Conservation (phyloP, 2,329 filamentous ascomycete species). For the Neoascochyta sp. region DNA sequence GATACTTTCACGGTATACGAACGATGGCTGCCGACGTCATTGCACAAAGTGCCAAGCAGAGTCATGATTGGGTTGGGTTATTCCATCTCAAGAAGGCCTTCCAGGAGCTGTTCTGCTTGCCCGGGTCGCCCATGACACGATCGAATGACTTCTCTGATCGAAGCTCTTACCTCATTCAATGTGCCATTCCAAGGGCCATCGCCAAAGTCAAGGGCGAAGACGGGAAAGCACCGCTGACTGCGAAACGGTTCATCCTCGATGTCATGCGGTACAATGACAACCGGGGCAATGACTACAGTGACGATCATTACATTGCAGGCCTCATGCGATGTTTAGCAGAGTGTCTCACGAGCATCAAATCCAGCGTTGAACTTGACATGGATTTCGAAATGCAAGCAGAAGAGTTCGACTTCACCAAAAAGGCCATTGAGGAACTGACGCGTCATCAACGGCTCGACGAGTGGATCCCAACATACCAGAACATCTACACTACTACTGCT, state of each 20-base stretch:
- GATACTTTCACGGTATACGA: slow-evolving; percentile 92
- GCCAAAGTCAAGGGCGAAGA: slow-evolving; percentile 70
- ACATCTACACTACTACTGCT: slow-evolving; percentile 59
- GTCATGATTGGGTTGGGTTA: slow-evolving; percentile 69
- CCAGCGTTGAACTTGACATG: slow-evolving; percentile 31
- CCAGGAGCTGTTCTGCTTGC: slow-evolving; percentile 81
- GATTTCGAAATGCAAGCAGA: slow-evolving; percentile 49
- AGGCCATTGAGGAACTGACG: slow-evolving; percentile 59
- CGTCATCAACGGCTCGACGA: slow-evolving; percentile 63
- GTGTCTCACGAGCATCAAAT: slow-evolving; percentile 42
- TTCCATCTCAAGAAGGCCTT: slow-evolving; percentile 83
- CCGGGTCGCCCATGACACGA: slow-evolving; percentile 70
- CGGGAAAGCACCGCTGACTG: slow-evolving; percentile 73
- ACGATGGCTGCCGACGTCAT: slow-evolving; percentile 78
- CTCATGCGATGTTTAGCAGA: slow-evolving; percentile 65
- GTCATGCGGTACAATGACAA: slow-evolving; percentile 94
- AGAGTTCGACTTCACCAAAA: slow-evolving; percentile 53
- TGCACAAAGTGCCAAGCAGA: slow-evolving; percentile 61
- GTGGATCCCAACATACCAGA: slow-evolving; percentile 64
- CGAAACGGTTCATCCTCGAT: slow-evolving; percentile 81
- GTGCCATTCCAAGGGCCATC: slow-evolving; percentile 77
- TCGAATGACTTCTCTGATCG: slow-evolving; percentile 92
- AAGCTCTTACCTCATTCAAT: slow-evolving; percentile 77
- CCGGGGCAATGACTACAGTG: slow-evolving; percentile 80
- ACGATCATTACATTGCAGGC: slow-evolving; percentile 81